Evolutionary conservation across 1,139 yeast genomes (phyloP).

Genomic region (Pichia sp.): DNA sequence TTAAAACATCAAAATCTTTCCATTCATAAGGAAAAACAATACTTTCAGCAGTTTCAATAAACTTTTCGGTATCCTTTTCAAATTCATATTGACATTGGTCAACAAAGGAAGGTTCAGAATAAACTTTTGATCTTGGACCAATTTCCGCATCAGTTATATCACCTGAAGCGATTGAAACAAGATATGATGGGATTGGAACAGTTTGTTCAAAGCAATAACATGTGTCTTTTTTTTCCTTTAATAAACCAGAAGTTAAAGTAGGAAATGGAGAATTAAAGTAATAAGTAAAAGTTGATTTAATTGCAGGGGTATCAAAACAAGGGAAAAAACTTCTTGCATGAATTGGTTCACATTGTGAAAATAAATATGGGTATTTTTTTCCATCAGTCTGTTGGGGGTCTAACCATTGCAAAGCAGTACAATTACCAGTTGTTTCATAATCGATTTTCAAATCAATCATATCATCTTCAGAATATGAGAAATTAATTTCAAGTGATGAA

Average conservation of each 20-base stretch:
- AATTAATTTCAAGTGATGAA: slow-evolving; percentile 43
- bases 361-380: slow-evolving; percentile 62
- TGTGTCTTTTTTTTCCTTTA: slow-evolving; percentile 20
- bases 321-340: slow-evolving; percentile 88
- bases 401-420: slow-evolving; percentile 86
- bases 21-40: slow-evolving; percentile 82
- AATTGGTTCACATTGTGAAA: slow-evolving; percentile 87
- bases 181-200: slow-evolving; percentile 80
- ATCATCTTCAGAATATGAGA: slow-evolving; percentile 15
- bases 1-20: slow-evolving; percentile 74
- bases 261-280: slow-evolving; percentile 58
- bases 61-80: slow-evolving; percentile 68
- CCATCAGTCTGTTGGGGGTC: slow-evolving; percentile 77
- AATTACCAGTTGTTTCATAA: slow-evolving; percentile 62
- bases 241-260: slow-evolving; percentile 66
- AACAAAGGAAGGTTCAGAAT: slow-evolving; percentile 67
- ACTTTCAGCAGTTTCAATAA: slow-evolving; percentile 72
- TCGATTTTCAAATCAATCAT: slow-evolving; percentile 36
- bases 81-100: slow-evolving; percentile 73
- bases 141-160: slow-evolving; percentile 60
- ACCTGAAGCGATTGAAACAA: slow-evolving; percentile 83
- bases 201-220: slow-evolving; percentile 54
- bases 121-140: slow-evolving; percentile 84
- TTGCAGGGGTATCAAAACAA: slow-evolving; percentile 85
- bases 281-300: slow-evolving; percentile 61